Evolutionary conservation across 305 asterid species (phyloP).

Genomic region (Euphrasia arctica): DNA sequence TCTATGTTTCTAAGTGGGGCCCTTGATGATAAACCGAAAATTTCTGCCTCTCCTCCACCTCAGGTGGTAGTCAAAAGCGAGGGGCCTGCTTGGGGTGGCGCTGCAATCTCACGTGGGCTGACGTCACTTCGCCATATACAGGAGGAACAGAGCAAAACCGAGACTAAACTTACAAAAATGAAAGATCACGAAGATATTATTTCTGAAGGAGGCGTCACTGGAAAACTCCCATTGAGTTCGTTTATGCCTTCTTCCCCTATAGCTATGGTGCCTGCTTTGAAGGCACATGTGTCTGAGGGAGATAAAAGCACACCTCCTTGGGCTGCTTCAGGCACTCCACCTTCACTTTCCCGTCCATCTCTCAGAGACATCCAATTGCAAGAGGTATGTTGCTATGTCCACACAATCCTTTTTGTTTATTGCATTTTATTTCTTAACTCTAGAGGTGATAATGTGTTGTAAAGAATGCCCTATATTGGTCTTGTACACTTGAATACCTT

Average conservation of each 20-base stretch:
- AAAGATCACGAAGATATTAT: conserved; percentile 37
- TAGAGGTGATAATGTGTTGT: neutral
- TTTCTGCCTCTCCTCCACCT: conserved; percentile 38
- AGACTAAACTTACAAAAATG: conserved; percentile 36
- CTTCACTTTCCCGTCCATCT: conserved; percentile 76
- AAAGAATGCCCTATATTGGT: neutral
- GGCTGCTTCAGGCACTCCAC: conserved; percentile 88
- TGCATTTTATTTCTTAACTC: no score
- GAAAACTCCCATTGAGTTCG: conserved; percentile 56
- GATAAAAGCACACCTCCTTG: conserved; percentile 89
- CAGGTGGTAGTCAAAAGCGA: conserved; percentile 51
- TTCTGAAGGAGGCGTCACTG: conserved; percentile 35
- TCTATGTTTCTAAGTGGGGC: conserved; percentile 96
- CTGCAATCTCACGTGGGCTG: conserved; percentile 44
- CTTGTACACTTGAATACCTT: neutral
- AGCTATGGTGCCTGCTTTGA: conserved; percentile 47
- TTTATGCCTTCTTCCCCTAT: conserved; percentile 64
- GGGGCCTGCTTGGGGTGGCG: conserved; percentile 99
- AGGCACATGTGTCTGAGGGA: conserved; percentile 47
- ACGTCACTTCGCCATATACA: conserved; percentile 83
- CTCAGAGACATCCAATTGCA: conserved; percentile 90
- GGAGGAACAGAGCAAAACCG: conserved; percentile 83
- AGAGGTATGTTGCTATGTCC: conserved; percentile 54
- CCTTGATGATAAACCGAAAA: conserved; percentile 75
- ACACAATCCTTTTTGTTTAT: neutral